Conservation (phyloP, 768 basidiomycete species). For the Mycena amicta region DNA sequence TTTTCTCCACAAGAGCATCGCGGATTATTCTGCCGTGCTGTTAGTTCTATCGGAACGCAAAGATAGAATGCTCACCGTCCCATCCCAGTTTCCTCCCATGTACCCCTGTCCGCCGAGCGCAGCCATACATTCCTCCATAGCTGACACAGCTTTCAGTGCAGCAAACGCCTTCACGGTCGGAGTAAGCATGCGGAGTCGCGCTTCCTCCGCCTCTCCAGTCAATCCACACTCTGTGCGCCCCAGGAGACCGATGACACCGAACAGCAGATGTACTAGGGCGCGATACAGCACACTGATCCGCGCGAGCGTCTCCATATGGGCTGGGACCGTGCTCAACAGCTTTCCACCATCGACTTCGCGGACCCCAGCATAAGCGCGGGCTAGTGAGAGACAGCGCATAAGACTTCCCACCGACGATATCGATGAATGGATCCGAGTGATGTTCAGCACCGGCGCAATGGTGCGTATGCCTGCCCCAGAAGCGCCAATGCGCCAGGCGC, state of each 20-base stretch:
- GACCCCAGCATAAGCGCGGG: constrained; percentile 63
- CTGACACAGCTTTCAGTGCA: constrained; percentile 61
- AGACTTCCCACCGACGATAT: constrained; percentile 57
- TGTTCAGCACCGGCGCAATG: constrained; percentile 74
- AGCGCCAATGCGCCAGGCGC: constrained; percentile 64
- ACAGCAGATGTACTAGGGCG: constrained; percentile 62
- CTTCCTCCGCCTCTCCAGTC: constrained; percentile 50
- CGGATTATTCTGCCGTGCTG: constrained; percentile 48
- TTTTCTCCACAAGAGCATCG: constrained; percentile 75
- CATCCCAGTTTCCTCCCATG: constrained; percentile 80
- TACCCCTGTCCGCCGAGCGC: constrained; percentile 78
- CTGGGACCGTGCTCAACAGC: constrained; percentile 52
- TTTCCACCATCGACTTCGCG: constrained; percentile 56
- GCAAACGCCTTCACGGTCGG: constrained; percentile 73
- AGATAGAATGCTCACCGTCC: constrained; percentile 41
- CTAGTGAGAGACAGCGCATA: constrained; percentile 65
- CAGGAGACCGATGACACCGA: constrained; percentile 60
- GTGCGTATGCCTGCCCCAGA: constrained; percentile 63
- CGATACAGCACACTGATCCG: constrained; percentile 63
- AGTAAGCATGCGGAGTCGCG: constrained; percentile 63
- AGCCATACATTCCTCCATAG: constrained; percentile 76
- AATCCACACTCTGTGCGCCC: constrained; percentile 63
- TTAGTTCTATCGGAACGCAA: neutral
- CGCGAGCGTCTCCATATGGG: constrained; percentile 69
- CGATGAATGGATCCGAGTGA: constrained; percentile 73